Evolutionary conservation across 2,329 filamentous ascomycete species (phyloP).

Genomic region (Pestalotiopsis sp.): DNA sequence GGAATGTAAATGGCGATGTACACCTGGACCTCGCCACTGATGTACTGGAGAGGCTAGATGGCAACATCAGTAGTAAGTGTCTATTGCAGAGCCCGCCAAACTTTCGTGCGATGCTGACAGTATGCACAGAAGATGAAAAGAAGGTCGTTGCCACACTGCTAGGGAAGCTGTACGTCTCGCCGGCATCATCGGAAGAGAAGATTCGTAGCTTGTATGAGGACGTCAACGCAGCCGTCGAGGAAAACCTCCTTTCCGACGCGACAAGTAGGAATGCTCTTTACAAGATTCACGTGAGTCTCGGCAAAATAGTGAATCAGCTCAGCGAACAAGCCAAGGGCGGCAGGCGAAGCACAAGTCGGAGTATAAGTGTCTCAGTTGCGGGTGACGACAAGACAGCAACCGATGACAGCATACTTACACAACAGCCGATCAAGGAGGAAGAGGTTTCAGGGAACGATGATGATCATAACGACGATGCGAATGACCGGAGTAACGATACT

Average conservation of each 20-base stretch:
- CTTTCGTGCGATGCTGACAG: not conserved
- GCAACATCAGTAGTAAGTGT: constrained; percentile 67
- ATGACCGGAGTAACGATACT: constrained; percentile 21
- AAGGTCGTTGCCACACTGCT: constrained; percentile 79
- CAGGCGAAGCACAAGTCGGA: constrained; percentile 37
- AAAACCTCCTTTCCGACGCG: constrained; percentile 60
- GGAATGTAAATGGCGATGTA: constrained; percentile 72
- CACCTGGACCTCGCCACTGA: constrained; percentile 79
- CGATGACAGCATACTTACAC: constrained; percentile 33
- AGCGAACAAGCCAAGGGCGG: constrained; percentile 21
- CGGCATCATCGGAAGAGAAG: constrained; percentile 62
- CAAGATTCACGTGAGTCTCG: constrained; percentile 68
- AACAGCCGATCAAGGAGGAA: constrained; percentile 52
- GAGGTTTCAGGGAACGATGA: constrained; percentile 37
- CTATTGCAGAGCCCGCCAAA: not conserved
- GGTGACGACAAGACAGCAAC: constrained; percentile 31
- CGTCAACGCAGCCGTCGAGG: constrained; percentile 65
- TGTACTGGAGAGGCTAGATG: constrained; percentile 74
- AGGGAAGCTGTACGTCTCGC: constrained; percentile 78
- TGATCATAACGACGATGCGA: constrained; percentile 24
- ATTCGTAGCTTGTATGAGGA: constrained; percentile 60
- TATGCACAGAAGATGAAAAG: constrained; percentile 73
- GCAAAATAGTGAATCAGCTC: constrained; percentile 67
- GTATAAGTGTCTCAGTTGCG: constrained; percentile 42
- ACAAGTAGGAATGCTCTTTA: constrained; percentile 66